Evolutionary conservation across 345 rosid genomes (phyloP), one percentile per base, ranked within the genome.

Genomic region (Syzygium jambos): DNA sequence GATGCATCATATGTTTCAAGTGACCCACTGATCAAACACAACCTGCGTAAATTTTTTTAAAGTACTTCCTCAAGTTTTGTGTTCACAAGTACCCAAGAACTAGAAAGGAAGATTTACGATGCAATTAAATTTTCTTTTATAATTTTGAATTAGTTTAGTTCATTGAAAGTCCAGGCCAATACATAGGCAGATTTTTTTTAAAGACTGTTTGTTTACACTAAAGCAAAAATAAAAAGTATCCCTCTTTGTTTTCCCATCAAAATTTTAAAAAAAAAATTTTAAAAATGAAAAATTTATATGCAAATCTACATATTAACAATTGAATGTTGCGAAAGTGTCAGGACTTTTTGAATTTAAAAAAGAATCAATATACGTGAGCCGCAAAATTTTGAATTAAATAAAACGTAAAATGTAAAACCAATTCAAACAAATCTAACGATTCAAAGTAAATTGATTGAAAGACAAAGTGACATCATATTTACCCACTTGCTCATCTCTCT

Each of bases 351-450:
- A 23, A 4, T 25, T 57, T 25, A 9, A 25, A 57, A 23, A 56
- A 56, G n/a, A 56, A 23, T 9, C 10, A 56, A 56, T 56, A 10
- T 56, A 0, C n/a, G 10, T 57, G 29, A 57, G n/a, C 63, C 63
- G 14, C 51, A 5, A 23, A 57, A 57, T 10, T 25, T 57, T 57
- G 63, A n/a, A 57, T 57, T 57, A 25, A 56, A 25, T 25, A 25
- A 57, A 57, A 23, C 10, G 63, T 25, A 57, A 12, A 57, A 25
- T 9, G 3, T 10, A 23, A 57, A 10, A 57, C 14, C 29, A 1
- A 57, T 57, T 25, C 0, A 10, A 11, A 23, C 63, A 57, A 57
- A 57, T 57, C n/a, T 57, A 0, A 57, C 14, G 0, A 23, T 57
- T 57, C 29, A 23, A 57, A 57, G 0, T 57, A 57, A 57, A 12